phyloP scores from a whole-genome alignment of 805 yeast genomes.

The Metschnikowia dekortorum region DNA sequence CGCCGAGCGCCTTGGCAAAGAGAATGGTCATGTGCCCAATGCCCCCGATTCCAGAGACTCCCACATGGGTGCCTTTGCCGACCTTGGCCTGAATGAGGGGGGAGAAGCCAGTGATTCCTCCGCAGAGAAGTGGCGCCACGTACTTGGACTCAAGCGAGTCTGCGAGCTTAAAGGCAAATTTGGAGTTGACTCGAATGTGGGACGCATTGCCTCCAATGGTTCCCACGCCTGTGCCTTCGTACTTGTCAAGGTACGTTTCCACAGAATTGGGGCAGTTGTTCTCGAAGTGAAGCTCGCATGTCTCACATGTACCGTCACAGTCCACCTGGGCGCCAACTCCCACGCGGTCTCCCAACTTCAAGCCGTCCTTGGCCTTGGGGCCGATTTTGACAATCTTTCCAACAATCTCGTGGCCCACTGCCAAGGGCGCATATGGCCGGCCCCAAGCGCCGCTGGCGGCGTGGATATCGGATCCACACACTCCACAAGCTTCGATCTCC shows the following conservation, averaged over 20 bases:
- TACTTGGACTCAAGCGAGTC: constrained; percentile 12
- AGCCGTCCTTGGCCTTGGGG: constrained; percentile 19
- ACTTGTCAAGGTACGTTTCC: constrained; percentile 12
- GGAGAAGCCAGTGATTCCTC: constrained; percentile 20
- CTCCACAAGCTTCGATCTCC: constrained; percentile 16
- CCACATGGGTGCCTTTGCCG: constrained; percentile 40
- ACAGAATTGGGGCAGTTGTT: constrained; percentile 14
- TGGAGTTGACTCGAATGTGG: constrained; percentile 15
- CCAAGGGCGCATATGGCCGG: constrained; percentile 17
- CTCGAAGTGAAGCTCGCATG: constrained; percentile 10
- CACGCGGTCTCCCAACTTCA: constrained; percentile 67
- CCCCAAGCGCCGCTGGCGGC: constrained; percentile 52
- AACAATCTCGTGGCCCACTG: constrained; percentile 27
- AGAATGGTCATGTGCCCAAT: constrained; percentile 62
- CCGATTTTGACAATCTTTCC: constrained; percentile 18
- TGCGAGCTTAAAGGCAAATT: constrained; percentile 18
- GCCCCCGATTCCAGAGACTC: constrained; percentile 63
- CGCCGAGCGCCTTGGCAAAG: constrained; percentile 59
- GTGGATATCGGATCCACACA: constrained; percentile 63
- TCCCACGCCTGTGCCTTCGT: constrained; percentile 11
- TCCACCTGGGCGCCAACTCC: constrained; percentile 71
- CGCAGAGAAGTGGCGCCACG: constrained; percentile 20
- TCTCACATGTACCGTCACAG: constrained; percentile 12
- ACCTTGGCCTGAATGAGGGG: constrained; percentile 18
- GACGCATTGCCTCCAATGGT: constrained; percentile 18